Conservation (phyloP, 2,329 filamentous ascomycete species). For the Tolypocladium pustulatum region DNA sequence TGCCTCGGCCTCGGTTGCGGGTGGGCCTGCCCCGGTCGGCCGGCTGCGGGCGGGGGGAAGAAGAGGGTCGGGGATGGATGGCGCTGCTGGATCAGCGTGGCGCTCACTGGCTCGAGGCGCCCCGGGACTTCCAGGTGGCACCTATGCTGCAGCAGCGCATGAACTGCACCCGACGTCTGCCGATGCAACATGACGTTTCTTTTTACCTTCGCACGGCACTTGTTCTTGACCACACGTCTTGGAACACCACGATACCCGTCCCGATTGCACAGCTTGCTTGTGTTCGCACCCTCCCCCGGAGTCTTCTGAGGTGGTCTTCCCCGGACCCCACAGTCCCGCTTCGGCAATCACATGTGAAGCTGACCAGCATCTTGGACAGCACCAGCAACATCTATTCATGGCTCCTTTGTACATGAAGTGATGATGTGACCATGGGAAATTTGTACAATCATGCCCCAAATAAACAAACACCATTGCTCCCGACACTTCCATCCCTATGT, state of each 20-base stretch:
- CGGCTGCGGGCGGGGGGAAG: constrained; percentile 1
- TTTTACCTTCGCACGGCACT: neutral
- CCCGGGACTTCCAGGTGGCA: too few relatives aligned
- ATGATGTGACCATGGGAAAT: too few relatives aligned
- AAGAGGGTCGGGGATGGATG: neutral
- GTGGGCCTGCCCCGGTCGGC: constrained; percentile 1
- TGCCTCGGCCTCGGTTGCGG: constrained; percentile 5
- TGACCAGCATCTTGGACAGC: neutral
- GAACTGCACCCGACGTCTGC: too few relatives aligned
- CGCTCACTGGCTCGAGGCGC: neutral
- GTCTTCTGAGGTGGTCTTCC: neutral
- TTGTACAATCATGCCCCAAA: neutral
- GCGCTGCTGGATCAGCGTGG: neutral
- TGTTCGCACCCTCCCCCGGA: neutral
- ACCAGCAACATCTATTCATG: neutral
- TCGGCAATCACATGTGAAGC: neutral
- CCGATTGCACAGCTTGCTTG: neutral
- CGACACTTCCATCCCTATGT: neutral
- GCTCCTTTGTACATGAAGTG: neutral
- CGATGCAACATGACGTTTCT: neutral
- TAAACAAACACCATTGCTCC: neutral
- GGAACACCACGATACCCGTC: neutral
- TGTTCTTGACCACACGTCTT: neutral
- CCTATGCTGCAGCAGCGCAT: too few relatives aligned
- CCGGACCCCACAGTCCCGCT: neutral